Evolutionary conservation across 2,329 filamentous ascomycete species (phyloP).

Genomic region (Fusarium veterinarium): DNA sequence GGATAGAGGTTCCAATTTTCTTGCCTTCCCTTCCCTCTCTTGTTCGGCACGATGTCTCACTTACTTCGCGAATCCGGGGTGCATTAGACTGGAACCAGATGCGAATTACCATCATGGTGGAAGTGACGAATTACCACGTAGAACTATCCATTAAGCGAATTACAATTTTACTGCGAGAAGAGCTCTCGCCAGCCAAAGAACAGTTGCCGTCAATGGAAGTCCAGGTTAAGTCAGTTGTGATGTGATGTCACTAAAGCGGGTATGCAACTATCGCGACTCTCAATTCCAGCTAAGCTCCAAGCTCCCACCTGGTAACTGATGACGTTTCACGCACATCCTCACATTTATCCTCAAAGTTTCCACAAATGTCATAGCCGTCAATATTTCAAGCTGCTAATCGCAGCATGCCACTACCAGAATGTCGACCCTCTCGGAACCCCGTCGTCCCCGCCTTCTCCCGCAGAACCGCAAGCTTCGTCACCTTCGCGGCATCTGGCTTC

Average conservation of each 20-base stretch:
- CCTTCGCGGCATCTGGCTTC: constrained; percentile 85
- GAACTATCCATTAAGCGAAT: rapidly evolving
- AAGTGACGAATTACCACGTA: rapidly evolving
- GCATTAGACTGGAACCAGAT: background rate
- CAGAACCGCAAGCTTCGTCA: constrained; percentile 92
- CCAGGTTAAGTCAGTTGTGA: background rate
- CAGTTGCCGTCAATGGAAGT: too few species aligned
- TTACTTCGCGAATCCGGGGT: background rate
- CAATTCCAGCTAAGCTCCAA: constrained; percentile 37
- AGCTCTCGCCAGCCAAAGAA: background rate
- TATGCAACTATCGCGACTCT: constrained; percentile 45
- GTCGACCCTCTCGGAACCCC: constrained; percentile 53
- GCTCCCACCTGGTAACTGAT: constrained; percentile 31
- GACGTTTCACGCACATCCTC: constrained; percentile 19
- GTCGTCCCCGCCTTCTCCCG: constrained; percentile 65
- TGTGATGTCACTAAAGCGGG: constrained; percentile 34
- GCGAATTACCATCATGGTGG: rapidly evolving
- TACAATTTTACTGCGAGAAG: background rate
- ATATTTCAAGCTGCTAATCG: constrained; percentile 23
- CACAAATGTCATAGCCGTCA: constrained; percentile 35
- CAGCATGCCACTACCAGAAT: constrained; percentile 43
- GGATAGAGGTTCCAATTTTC: background rate
- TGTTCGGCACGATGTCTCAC: background rate
- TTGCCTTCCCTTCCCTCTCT: rapidly evolving
- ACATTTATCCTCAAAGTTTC: background rate